Evolutionary conservation across 2,329 filamentous ascomycete species (phyloP).

Genomic region (Coniosporium uncinatum): DNA sequence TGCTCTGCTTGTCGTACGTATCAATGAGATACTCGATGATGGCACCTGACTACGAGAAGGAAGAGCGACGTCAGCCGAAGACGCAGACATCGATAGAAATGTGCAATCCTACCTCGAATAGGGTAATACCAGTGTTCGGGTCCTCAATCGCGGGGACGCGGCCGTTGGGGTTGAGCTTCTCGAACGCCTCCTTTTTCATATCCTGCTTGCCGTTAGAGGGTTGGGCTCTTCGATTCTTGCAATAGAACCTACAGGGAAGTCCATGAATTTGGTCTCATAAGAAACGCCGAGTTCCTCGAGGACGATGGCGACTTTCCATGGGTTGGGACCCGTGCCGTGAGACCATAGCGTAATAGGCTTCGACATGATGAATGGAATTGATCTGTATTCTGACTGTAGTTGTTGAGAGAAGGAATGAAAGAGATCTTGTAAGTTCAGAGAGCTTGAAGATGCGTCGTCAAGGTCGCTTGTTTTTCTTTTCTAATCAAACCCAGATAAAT

Average conservation of each 20-base stretch:
- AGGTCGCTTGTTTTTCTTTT: no score
- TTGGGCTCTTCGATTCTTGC: no score
- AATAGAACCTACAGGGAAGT: no score
- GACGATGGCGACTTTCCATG: conserved; percentile 37
- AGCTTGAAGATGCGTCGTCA: no score
- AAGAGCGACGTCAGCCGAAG: background rate
- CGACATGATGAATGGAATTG: no score
- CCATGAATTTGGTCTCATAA: conserved; percentile 26
- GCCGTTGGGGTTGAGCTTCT: conserved; percentile 33
- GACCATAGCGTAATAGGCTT: background rate
- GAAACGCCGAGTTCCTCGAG: conserved; percentile 36
- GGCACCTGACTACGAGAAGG: conserved; percentile 25
- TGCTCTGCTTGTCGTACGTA: conserved; percentile 35
- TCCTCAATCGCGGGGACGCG: conserved; percentile 37
- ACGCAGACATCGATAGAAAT: background rate
- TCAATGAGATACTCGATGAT: conserved; percentile 25
- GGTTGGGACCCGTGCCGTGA: conserved; percentile 26
- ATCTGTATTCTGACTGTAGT: no score
- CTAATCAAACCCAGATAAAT: no score
- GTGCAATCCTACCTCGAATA: conserved; percentile 24
- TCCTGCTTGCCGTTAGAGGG: no score
- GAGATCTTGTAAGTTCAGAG: no score
- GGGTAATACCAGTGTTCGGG: conserved; percentile 35
- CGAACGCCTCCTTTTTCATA: conserved; percentile 32
- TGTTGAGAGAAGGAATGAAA: no score